Evolutionary conservation across 139 green algal species (phyloP), one percentile per base, ranked within the genome.

Genomic region (Chlorokybus atmophyticus): DNA sequence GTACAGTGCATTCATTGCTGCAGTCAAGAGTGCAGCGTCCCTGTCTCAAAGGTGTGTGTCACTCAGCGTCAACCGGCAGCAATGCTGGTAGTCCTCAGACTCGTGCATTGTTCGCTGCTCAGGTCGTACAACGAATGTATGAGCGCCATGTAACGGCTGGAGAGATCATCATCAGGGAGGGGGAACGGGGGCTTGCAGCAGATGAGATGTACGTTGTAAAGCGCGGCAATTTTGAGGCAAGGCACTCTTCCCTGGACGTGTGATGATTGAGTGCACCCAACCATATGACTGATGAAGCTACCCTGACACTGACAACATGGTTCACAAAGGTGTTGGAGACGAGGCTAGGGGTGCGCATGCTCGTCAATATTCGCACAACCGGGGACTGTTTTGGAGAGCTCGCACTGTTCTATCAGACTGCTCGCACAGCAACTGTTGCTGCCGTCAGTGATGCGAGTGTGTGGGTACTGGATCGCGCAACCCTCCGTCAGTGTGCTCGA

Each of bases 191-290:
- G 10, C 2, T 7, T 14, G 30, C 17, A 10, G 44, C 57, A 0
- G 44, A 68, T 3, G 87, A 94, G 75, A 75, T 96, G 49, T 96
- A 90, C 59, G 78, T 96, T 1, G 87, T 96, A 1, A 93, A 93
- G 62, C 60, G 39, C 10, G 88, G 88, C 3, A 83, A 93, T 56
- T 95, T 95, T 56, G 88, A 95, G n/a, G n/a, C n/a, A n/a, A n/a
- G n/a, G n/a, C n/a, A n/a, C n/a, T n/a, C n/a, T n/a, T n/a, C n/a
- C n/a, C n/a, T n/a, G n/a, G n/a, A n/a, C 73, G 85, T 87, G 32
- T 66, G 38, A 14, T 44, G 38, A 44, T 44, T 23, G 14, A 44
- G 14, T 44, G 38, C 14, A 17, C 38, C 17, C 17, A 44, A 44
- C 14, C 38, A 44, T 44, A 23, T 14, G 38, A 44, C 14, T 44